Conservation (phyloP, 441 rosid species). For the Melastoma candidum region DNA sequence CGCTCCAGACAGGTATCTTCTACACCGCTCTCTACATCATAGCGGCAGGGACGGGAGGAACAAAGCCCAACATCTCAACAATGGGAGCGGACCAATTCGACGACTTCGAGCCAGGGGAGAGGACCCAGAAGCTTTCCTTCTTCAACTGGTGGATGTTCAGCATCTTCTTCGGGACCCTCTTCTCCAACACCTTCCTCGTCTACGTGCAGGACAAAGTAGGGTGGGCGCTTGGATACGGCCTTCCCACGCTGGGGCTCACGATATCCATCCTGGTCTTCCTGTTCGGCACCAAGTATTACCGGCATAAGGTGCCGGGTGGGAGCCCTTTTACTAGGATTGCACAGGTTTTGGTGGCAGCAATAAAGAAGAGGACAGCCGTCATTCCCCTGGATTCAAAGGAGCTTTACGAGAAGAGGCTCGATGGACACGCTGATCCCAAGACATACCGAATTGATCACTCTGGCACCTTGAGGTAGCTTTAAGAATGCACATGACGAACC, state of each 20-base stretch:
- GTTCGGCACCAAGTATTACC: conserved; percentile 9
- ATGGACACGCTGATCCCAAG: not conserved
- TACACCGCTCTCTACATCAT: conserved; percentile 10
- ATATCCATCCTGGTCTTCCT: conserved; percentile 3
- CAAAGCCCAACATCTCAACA: conserved; percentile 17
- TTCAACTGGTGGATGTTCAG: conserved; percentile 21
- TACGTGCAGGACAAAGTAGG: conserved; percentile 3
- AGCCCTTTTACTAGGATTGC: conserved; percentile 6
- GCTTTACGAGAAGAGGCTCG: conserved; percentile 10
- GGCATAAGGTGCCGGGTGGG: conserved; percentile 10
- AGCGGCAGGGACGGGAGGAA: conserved; percentile 7
- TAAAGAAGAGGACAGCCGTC: conserved; percentile 8
- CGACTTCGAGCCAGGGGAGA: conserved; percentile 13
- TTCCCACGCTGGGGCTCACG: conserved; percentile 8
- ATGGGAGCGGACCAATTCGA: conserved; percentile 19
- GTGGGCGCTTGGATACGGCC: conserved; percentile 4
- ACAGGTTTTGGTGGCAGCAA: conserved; percentile 11
- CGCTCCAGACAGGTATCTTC: conserved; percentile 1
- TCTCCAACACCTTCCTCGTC: conserved; percentile 7
- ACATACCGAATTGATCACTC: conserved; percentile 7
- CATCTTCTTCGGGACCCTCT: conserved; percentile 10
- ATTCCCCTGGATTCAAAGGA: conserved; percentile 11
- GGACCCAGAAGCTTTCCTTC: conserved; percentile 12
- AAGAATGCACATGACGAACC: not conserved
- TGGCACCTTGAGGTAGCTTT: conserved; percentile 8